Evolutionary conservation across 148 eudicot species (phyloP).

Genomic region (Tetragonia tetragonoides): DNA sequence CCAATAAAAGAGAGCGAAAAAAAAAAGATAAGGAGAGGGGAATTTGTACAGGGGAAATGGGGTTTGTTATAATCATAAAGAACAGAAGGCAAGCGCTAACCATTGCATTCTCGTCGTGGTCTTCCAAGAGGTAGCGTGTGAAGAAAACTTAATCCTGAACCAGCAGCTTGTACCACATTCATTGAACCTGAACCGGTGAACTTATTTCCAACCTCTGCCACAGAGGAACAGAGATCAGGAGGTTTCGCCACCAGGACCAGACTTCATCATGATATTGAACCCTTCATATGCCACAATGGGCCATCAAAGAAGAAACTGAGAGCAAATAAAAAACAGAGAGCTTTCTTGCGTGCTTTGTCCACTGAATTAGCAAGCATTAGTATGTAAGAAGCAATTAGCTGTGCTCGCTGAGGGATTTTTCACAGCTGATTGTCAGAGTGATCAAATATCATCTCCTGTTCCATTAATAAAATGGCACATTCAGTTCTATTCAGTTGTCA

Average conservation of each 20-base stretch:
- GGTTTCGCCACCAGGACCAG: constrained; percentile 18
- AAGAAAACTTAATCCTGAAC: not conserved
- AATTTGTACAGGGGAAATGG: constrained; percentile 29
- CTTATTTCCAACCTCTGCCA: constrained; percentile 16
- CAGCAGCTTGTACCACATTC: constrained; percentile 21
- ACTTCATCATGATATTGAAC: constrained; percentile 15
- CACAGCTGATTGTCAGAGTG: constrained; percentile 30
- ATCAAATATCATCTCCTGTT: constrained; percentile 84
- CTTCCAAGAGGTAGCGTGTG: constrained; percentile 15
- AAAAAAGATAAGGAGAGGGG: not conserved
- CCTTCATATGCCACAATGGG: constrained; percentile 4
- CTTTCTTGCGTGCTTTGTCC: not conserved
- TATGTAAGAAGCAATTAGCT: constrained; percentile 20
- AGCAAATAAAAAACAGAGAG: constrained; percentile 4
- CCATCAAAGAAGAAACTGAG: constrained; percentile 19
- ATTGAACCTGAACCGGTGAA: constrained; percentile 6
- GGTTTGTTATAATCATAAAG: constrained; percentile 21
- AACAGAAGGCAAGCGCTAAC: constrained; percentile 30
- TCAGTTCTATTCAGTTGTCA: not conserved
- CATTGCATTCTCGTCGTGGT: constrained; percentile 22
- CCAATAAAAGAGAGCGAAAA: not conserved
- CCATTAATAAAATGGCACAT: constrained; percentile 6
- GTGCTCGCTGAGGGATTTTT: constrained; percentile 9
- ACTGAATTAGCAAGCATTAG: constrained; percentile 10
- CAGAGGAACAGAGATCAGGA: constrained; percentile 15